A percentile compares a stretch with the other conserved stretches of the same genome.
Conservation (phyloP, 2,329 filamentous ascomycete species). For the Aspergillus candidus region DNA sequence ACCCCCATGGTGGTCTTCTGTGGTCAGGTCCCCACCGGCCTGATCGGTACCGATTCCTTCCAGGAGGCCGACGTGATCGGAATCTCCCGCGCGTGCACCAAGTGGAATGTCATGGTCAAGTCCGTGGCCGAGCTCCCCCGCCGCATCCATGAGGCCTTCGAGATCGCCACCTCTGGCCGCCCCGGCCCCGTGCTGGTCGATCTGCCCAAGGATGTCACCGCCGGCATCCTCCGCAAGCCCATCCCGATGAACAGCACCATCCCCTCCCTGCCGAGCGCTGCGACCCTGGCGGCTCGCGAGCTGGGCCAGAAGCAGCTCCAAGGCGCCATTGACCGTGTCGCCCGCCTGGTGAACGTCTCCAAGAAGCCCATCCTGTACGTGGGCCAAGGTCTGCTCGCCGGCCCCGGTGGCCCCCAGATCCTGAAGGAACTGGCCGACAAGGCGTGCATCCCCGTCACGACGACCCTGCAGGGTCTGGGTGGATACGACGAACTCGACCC, state of each 20-base stretch:
- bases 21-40: slow-evolving; percentile 82
- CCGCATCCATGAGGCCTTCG: slow-evolving; percentile 95
- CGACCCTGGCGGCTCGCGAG: slow-evolving; percentile 72
- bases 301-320: slow-evolving; percentile 66
- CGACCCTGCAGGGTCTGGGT: slow-evolving; percentile 88
- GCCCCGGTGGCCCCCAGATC: slow-evolving; percentile 69
- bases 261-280: slow-evolving; percentile 77
- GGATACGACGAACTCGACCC: slow-evolving; percentile 88
- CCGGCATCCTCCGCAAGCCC: slow-evolving; percentile 70
- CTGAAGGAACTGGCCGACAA: slow-evolving; percentile 86
- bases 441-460: slow-evolving; percentile 87
- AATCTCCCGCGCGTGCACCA: slow-evolving; percentile 90
- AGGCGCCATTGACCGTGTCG: slow-evolving; percentile 67
- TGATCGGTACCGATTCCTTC: slow-evolving; percentile 93
- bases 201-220: slow-evolving; percentile 93
- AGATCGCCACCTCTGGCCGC: slow-evolving; percentile 90
- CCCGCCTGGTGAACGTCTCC: slow-evolving; percentile 73
- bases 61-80: slow-evolving; percentile 93
- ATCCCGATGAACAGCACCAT: slow-evolving; percentile 72
- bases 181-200: slow-evolving; percentile 94
- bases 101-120: slow-evolving; percentile 99
- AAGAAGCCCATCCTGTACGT: slow-evolving; percentile 96
- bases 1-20: slow-evolving; percentile 94
- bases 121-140: slow-evolving; percentile 86
- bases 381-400: slow-evolving; percentile 79